phyloP scores from a whole-genome alignment of 2,329 filamentous ascomycete genomes.

The Zymoseptoria ardabiliae region DNA sequence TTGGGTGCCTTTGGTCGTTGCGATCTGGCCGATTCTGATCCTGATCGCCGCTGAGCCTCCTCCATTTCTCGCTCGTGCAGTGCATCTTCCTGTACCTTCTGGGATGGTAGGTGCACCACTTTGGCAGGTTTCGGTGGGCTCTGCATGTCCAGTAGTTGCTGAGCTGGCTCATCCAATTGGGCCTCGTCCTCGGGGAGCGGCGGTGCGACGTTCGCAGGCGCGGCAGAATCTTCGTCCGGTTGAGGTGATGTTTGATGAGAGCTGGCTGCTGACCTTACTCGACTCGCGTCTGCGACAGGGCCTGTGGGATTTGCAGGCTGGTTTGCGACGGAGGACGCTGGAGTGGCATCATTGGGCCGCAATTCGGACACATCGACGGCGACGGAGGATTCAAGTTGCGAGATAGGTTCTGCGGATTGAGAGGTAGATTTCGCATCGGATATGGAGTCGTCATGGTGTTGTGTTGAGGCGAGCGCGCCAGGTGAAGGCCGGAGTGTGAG shows the following conservation, averaged over 20 bases:
- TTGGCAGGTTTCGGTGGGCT: constrained; percentile 25
- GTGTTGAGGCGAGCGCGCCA: constrained; percentile 34
- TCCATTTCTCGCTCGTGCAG: constrained; percentile 36
- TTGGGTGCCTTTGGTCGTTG: constrained; percentile 22
- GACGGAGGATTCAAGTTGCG: constrained; percentile 2
- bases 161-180: constrained; percentile 17
- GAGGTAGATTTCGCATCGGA: constrained; percentile 21
- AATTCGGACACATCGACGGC: constrained; percentile 12
- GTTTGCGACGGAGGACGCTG: constrained; percentile 5
- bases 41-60: constrained; percentile 32
- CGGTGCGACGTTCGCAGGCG: constrained; percentile 17
- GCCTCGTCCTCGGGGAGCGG: constrained; percentile 24
- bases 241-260: constrained; percentile 3
- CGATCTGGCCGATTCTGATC: constrained; percentile 31
- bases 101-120: constrained; percentile 42
- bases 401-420: constrained; percentile 6
- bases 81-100: constrained; percentile 44
- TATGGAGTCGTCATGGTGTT: constrained; percentile 23
- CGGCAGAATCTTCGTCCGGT: constrained; percentile 6
- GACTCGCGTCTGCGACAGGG: background rate
- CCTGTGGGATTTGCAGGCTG: constrained; percentile 1
- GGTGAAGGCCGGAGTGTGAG: constrained; percentile 17
- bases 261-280: background rate
- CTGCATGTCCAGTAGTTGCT: constrained; percentile 20
- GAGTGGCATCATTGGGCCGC: constrained; percentile 5